Evolutionary conservation across 1,284 basidiomycete genomes (phyloP), one percentile per base, ranked within the genome.

Genomic region (Boletus smithii): DNA sequence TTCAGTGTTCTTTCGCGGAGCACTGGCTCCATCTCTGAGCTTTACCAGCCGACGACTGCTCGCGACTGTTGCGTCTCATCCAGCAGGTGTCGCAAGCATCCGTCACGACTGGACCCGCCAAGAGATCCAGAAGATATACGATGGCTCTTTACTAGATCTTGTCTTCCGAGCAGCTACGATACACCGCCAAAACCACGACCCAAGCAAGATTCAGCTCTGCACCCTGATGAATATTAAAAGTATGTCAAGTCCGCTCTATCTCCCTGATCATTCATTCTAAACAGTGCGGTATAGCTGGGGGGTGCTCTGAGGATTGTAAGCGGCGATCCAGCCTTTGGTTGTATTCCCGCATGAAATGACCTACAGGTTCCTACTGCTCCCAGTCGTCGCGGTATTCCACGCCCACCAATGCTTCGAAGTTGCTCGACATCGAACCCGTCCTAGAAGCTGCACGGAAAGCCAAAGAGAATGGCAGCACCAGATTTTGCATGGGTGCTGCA

Each of bases 401-500:
- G 2, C 74, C 88, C 9, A 95, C 94, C 37, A 87, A 87, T 66
- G 95, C 95, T 26, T 89, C 90, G 24, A 83, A 85, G 53, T 74
- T 99, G 27, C 79, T 97, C n/a, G 85, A 94, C 46, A 75, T 97
- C 46, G 95, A 95, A 62, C 92, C 92, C 8, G 95, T 99, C 9
- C 73, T 99, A 22, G 84, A 86, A 65, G 93, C 86, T 17, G 93
- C 95, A 20, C 80, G 91, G 23, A 87, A 90, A 65, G 95, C 95
- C 24, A 98, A 97, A 67, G 93, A 76, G 54, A 98, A 98, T 62
- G 95, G 95, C 26, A 94, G 90, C 64, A 99, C 95, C 17, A 80
- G 95, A 20, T 98, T 98, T 74, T 99, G 95, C 69, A 98, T 98
- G 95, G 95, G 95, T 48, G 95, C 95, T 4, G 95, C 95, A n/a